These are phyloP conservation scores for Pulveroboletus sp. DNA, from an alignment of 768 basidiomycete species.

Conservation along the genomic window DNA sequence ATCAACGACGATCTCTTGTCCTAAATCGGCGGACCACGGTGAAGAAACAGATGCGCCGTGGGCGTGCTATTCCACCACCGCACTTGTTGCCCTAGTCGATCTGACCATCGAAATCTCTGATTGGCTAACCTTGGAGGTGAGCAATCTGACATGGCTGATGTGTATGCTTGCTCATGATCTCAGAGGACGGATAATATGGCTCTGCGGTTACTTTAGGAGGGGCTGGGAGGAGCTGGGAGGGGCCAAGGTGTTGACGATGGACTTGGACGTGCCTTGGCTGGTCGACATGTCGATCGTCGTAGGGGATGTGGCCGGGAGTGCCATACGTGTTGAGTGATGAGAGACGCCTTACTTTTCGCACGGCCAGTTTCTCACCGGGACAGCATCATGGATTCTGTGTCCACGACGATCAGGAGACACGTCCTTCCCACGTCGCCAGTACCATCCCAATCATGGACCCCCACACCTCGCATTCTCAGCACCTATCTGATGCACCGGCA, in stretches of 20 bases:
- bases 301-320: too few relatives aligned
- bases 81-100: too few relatives aligned
- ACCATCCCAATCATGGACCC: background rate
- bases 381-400: background rate
- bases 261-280: slow-evolving; percentile 62
- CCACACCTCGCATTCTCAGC: background rate
- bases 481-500: background rate
- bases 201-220: slow-evolving; percentile 49
- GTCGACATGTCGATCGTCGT: slow-evolving; percentile 67
- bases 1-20: background rate
- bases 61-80: slow-evolving; percentile 33
- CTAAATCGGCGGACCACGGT: slow-evolving; percentile 1
- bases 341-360: too few relatives aligned
- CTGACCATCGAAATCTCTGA: too few relatives aligned
- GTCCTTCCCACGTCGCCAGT: background rate
- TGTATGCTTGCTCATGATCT: slow-evolving; percentile 44
- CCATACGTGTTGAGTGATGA: too few relatives aligned
- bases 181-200: slow-evolving; percentile 48
- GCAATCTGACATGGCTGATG: too few relatives aligned
- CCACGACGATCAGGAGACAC: background rate
- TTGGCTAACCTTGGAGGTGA: too few relatives aligned
- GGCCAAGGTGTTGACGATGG: slow-evolving; percentile 56
- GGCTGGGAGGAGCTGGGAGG: slow-evolving; percentile 54
- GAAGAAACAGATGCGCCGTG: background rate
- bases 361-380: too few relatives aligned